These are phyloP conservation scores for Rhizophagus prolifer DNA, from an alignment of 192 early-diverging fungal species.

Conservation along the genomic window DNA sequence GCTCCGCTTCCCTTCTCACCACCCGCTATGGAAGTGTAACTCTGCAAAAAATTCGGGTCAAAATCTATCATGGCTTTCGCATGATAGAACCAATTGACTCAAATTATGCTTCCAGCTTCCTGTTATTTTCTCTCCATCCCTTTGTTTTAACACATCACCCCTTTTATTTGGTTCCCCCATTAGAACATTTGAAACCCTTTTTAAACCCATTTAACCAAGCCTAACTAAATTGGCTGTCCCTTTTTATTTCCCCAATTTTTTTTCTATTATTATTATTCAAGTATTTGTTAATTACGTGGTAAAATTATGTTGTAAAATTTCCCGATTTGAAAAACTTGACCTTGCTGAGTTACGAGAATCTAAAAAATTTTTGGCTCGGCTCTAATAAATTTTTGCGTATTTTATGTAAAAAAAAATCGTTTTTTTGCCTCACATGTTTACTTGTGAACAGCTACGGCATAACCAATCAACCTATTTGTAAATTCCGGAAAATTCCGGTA, in stretches of 20 bases:
- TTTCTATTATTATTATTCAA: background rate
- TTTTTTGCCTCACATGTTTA: too few relatives aligned
- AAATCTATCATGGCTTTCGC: conserved; percentile 1
- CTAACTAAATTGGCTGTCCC: background rate
- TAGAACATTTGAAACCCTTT: background rate
- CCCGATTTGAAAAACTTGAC: too few relatives aligned
- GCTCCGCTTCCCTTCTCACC: background rate
- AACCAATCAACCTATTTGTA: too few relatives aligned
- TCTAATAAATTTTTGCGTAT: too few relatives aligned
- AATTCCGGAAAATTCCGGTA: too few relatives aligned
- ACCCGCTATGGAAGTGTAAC: background rate
- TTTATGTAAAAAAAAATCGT: too few relatives aligned
- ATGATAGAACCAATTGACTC: background rate
- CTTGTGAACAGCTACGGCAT: too few relatives aligned
- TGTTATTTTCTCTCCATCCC: conserved; percentile 10
- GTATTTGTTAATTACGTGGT: too few relatives aligned
- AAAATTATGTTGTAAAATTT: too few relatives aligned
- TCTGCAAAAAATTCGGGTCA: conserved; percentile 13
- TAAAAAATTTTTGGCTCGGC: too few relatives aligned
- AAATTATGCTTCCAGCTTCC: conserved; percentile 1
- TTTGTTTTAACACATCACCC: background rate
- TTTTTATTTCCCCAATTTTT: background rate
- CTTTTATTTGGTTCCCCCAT: conserved; percentile 6
- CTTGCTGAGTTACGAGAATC: too few relatives aligned
- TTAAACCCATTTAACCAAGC: conserved; percentile 1